Base-by-base conservation (phyloP, 257 asterid species). In the Perilla frutescens region DNA sequence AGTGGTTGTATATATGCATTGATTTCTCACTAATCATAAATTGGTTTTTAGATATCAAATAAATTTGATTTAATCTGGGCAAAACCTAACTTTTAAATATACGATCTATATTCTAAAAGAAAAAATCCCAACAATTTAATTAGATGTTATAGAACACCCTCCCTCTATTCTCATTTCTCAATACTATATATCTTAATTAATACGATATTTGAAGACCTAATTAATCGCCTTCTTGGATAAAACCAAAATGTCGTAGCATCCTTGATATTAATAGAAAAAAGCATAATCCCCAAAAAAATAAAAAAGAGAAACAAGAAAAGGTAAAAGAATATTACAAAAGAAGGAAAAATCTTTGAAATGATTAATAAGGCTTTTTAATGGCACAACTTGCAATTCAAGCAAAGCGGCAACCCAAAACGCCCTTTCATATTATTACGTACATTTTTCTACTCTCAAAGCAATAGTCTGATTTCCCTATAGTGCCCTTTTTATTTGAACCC, bases 371-470 rank as follows among this genome's bases (percentile, higher is more conserved):
- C 63, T 51, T 80, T 80, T 64, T 66, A 50, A 62, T 65, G 70
- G 80, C 81, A 77, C 90, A 75, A 77, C 92, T 84, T 87, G 81
- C 77, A 81, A 72, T 78, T 83, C 87, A 89, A 86, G 96, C 91
- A 78, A 87, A 87, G 87, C 77, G 81, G 84, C 81, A 59, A 20
- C 2, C 26, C 9, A 70, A 77, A 73, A 20, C 26, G 0, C 70
- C 63, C 84, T 77, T 85, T 78, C 84, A 76, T 70, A 76, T 68
- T 69, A 26, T 77, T 45, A 15, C 51, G 36, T 26, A 44, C 62
- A 44, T 1, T 8, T 53, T 55, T 66, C 44, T 45, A 68, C 71
- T 29, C 13, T 70, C 11, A 55, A 47, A 50, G 8, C 71, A 62
- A 40, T 4, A 56, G 48, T 47, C 2, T 1, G 3, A 29, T 41